Base-by-base conservation (phyloP, 106 monocot species). In the Dendrobium officinale region DNA sequence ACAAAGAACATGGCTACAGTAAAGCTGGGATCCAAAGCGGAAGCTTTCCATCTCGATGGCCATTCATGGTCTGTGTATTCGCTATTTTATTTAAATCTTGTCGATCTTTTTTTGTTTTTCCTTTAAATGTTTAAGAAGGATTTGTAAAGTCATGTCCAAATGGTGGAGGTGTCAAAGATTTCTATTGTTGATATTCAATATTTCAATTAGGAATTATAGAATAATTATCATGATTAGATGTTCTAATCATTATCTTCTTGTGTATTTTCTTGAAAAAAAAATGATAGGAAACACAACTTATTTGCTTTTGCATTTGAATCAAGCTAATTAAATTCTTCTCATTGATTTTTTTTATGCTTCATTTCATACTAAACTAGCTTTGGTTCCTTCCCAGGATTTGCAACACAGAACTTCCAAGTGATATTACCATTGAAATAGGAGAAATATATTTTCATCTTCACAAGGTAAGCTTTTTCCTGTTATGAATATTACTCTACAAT, bases 381-480 rank as follows among this genome's bases (percentile, higher is more conserved):
- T 47, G 45, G 3, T 49, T 27, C 16, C 24, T 42, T 64, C 61
- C 42, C 76, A 82, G 82, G 77, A 40, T 77, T 20, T 82, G 82
- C 41, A 68, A 51, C 68, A 82, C 33, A 70, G 82, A 82, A 77
- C 77, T 82, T 17, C 49, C 75, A 42, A 82, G 82, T 72, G 82
- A 82, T 82, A 40, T 82, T 78, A 70, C 78, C 67, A 72, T 82
- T 48, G 77, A 82, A 77, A 78, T 77, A 70, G 82, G 77, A 78
- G 82, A 82, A n/a, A 78, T 82, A 41, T 70, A 77, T 27, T 82
- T 82, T 76, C 77, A 55, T 78, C 82, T 82, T 49, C 82, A 82
- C 31, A 82, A 82, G 82, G 82, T 78, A 82, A 18, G 74, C 22
- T 73, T 55, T 0, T 19, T 40, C n/a, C 27, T 54, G 43, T 20